Conservation (phyloP, 441 rosid species). For the Populus hybrid region DNA sequence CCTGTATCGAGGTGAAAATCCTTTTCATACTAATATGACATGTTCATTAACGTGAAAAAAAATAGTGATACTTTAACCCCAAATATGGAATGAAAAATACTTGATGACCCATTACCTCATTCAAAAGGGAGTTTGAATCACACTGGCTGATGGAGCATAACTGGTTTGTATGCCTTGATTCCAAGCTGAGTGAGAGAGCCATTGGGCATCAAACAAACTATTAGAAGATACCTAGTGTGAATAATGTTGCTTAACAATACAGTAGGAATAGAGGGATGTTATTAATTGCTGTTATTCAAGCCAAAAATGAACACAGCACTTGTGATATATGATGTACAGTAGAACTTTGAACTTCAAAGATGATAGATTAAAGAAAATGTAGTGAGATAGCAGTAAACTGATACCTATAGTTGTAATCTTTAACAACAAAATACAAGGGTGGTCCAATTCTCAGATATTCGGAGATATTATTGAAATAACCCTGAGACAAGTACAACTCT, state of each 20-base stretch:
- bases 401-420: constrained; percentile 86
- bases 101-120: constrained; percentile 53
- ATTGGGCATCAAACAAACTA: constrained; percentile 23
- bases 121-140: constrained; percentile 76
- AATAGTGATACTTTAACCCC: background rate
- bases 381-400: background rate
- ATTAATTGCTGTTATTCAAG: background rate
- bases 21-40: background rate
- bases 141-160: constrained; percentile 96
- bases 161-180: constrained; percentile 79
- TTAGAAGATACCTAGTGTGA: constrained; percentile 5
- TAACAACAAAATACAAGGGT: constrained; percentile 85
- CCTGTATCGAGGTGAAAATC: background rate
- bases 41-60: background rate
- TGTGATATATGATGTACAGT: background rate
- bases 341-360: background rate
- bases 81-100: background rate
- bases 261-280: background rate
- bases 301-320: background rate
- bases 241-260: background rate
- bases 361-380: background rate
- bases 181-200: constrained; percentile 59
- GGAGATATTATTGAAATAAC: constrained; percentile 73
- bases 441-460: constrained; percentile 88
- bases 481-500: constrained; percentile 41